These are phyloP conservation scores for Yamadazyma trypodendri DNA, from an alignment of 1,139 yeast genomes.

Conservation along the genomic window DNA sequence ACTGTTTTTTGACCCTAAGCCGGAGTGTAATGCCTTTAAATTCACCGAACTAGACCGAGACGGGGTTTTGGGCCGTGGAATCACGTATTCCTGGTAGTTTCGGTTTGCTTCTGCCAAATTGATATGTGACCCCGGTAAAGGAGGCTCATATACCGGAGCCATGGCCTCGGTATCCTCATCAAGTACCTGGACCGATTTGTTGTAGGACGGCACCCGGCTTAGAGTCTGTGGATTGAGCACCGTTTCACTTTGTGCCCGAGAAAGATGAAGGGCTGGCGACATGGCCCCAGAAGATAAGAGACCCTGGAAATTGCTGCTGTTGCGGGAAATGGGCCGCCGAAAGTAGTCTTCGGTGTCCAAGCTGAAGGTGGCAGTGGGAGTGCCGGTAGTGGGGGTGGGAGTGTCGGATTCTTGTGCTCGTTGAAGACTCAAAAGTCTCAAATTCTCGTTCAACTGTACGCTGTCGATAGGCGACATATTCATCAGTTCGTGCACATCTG, in stretches of 20 bases:
- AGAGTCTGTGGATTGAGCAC: constrained; percentile 24
- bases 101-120: constrained; percentile 28
- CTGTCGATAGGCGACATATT: constrained; percentile 45
- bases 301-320: constrained; percentile 12
- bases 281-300: constrained; percentile 35
- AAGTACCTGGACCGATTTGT: constrained; percentile 60
- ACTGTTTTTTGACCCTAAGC: not conserved
- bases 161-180: constrained; percentile 44
- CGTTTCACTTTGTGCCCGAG: constrained; percentile 54
- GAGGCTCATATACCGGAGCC: constrained; percentile 64
- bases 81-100: constrained; percentile 19
- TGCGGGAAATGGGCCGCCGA: constrained; percentile 11
- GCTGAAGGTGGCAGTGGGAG: constrained; percentile 47
- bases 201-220: constrained; percentile 79
- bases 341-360: constrained; percentile 29
- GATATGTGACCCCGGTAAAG: constrained; percentile 46
- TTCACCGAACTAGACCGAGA: constrained; percentile 21
- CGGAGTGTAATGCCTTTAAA: constrained; percentile 18
- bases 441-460: constrained; percentile 49
- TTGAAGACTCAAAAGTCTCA: constrained; percentile 53
- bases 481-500: constrained; percentile 30
- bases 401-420: constrained; percentile 37
- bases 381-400: no score
- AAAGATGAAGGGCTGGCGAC: constrained; percentile 58
- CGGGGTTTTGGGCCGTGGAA: constrained; percentile 6